A percentile compares a stretch with the other conserved stretches of the same genome.
Evolutionary conservation across 2,329 filamentous ascomycete genomes (phyloP).

Genomic region (Penicillium sp.): DNA sequence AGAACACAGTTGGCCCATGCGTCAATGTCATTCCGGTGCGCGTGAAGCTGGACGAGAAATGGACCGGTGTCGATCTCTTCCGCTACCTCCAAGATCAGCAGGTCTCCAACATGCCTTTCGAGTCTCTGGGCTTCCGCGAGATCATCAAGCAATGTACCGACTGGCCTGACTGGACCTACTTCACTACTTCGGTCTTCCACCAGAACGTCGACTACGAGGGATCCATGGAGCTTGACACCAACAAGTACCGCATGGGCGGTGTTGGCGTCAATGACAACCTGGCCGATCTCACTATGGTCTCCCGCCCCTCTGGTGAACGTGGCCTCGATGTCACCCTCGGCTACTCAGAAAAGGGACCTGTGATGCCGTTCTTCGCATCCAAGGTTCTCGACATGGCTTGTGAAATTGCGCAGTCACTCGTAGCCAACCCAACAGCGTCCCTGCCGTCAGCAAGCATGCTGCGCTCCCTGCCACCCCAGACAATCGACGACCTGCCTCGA

Average conservation of each 20-base stretch:
- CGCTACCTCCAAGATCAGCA: constrained; percentile 58
- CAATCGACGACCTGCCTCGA: constrained; percentile 29
- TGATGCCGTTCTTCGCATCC: constrained; percentile 34
- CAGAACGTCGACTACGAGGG: constrained; percentile 40
- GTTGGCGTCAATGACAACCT: constrained; percentile 43
- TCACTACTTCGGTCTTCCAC: constrained; percentile 44
- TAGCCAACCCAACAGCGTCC: constrained; percentile 35
- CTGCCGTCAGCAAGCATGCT: constrained; percentile 38
- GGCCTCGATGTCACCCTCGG: constrained; percentile 39
- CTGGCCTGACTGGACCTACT: constrained; percentile 44
- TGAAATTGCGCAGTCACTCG: constrained; percentile 38
- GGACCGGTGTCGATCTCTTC: constrained; percentile 56
- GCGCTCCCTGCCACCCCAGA: constrained; percentile 33
- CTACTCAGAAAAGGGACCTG: constrained; percentile 40
- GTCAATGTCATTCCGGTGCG: constrained; percentile 68
- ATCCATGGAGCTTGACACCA: constrained; percentile 40
- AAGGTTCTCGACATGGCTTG: constrained; percentile 44
- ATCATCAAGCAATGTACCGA: constrained; percentile 49
- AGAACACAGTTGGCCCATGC: constrained; percentile 63
- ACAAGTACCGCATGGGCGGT: constrained; percentile 41
- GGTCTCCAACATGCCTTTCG: constrained; percentile 56
- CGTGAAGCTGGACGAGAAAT: constrained; percentile 53
- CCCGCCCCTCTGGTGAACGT: constrained; percentile 35
- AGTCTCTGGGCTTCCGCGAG: constrained; percentile 56
- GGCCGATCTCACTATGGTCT: constrained; percentile 42